Evolutionary conservation across 176 grass and related monocot genomes (phyloP), one percentile per base, ranked within the genome.

Genomic region (Carex scoparia): DNA sequence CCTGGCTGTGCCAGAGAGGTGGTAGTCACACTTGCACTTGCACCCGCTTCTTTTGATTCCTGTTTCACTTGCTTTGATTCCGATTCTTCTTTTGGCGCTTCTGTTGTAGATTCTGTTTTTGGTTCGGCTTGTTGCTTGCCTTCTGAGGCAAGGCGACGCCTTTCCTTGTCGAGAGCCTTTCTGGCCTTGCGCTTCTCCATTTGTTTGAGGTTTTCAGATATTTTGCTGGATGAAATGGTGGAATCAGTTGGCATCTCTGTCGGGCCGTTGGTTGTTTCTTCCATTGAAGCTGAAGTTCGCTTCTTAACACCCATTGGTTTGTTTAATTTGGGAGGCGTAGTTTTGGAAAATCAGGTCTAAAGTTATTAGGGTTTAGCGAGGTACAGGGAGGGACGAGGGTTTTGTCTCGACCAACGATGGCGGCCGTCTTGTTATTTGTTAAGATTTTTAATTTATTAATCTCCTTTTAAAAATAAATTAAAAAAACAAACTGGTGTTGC

Each of bases 161-260:
- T 89, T 55, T 91, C 91, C 84, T 99, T 95, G 80, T 99, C 96
- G 18, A 88, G 38, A 67, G 76, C 87, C 81, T 94, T 99, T 27
- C 96, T 68, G 88, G 86, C 69, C 90, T 99, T 99, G 86, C 81
- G 91, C 66, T 77, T 89, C 88, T 99, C 93, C 96, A 95, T 94
- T 74, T 92, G 92, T 60, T 54, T 12, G 7, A 86, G 87, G 73
- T 89, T 87, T 32, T 88, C 86, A 42, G 62, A 78, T 30, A 79
- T 40, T 61, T 82, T 81, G 27, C n/a, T 79, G 1, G 86, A 51
- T 0, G 62, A 61, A 30, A 27, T 5, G 48, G 48, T 10, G 57
- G 48, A 30, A 37, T 31, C 84, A 31, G 40, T n/a, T 30, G 62
- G 67, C 49, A 33, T 55, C 48, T 85, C 89, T 10, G 54, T 78